These are phyloP conservation scores for Neurospora tetraspora DNA, from an alignment of 495 filamentous ascomycete species.

Conservation along the genomic window DNA sequence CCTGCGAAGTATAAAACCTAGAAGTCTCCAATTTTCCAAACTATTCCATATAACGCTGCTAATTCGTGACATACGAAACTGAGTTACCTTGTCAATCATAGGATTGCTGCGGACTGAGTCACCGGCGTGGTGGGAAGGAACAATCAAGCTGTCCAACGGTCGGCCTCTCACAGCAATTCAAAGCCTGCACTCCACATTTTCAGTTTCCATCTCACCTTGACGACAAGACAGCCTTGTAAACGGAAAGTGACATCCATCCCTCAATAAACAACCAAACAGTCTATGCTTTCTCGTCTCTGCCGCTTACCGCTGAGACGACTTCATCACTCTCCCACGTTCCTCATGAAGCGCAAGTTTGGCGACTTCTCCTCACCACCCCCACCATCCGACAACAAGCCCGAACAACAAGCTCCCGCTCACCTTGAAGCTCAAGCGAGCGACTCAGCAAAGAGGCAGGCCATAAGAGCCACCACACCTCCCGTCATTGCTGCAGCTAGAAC, in stretches of 20 bases:
- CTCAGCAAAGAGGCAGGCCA: not conserved
- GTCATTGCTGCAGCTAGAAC: not conserved
- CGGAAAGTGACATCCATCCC: not conserved
- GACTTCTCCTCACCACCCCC: constrained; percentile 1
- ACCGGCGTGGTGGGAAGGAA: not conserved
- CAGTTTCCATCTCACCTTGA: not conserved
- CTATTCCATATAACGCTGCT: not conserved
- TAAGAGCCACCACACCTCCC: not conserved
- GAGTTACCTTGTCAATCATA: not conserved
- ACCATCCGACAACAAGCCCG: not conserved
- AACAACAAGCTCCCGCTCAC: not conserved
- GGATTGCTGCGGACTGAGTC: not conserved
- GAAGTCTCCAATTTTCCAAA: not conserved
- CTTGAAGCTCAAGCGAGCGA: not conserved
- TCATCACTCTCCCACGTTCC: not conserved
- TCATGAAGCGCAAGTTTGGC: constrained; percentile 17
- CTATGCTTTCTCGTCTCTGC: constrained; percentile 5
- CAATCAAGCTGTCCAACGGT: not conserved
- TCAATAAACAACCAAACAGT: not conserved
- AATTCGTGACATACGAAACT: not conserved
- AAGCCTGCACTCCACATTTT: not conserved
- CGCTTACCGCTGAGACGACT: not conserved
- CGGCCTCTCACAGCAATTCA: not conserved
- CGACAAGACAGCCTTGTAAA: not conserved
- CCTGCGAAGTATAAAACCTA: not conserved